phyloP scores from a whole-genome alignment of 495 filamentous ascomycete species.

The Glarea lozoyensis region DNA sequence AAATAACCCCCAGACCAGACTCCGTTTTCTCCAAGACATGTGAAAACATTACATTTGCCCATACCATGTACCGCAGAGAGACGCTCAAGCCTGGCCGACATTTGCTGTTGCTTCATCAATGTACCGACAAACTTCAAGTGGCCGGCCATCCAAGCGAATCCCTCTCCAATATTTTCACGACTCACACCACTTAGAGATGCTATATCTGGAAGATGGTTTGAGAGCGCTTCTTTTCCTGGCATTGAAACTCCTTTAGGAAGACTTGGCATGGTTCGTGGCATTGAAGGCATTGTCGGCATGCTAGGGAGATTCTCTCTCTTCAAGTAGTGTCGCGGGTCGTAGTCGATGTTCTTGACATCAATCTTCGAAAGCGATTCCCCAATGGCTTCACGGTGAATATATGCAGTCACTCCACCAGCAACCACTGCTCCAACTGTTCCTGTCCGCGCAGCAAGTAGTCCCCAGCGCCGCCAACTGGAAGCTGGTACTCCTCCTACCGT shows the following conservation, averaged over 20 bases:
- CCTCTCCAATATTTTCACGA: conserved; percentile 28
- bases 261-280: conserved; percentile 4
- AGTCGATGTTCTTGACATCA: neutral
- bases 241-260: too few species aligned
- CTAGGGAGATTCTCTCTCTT: neutral
- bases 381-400: conserved; percentile 69
- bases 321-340: neutral
- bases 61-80: conserved; percentile 12
- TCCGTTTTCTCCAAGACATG: conserved; percentile 39
- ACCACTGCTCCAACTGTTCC: conserved; percentile 72
- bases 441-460: conserved; percentile 71
- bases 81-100: conserved; percentile 45
- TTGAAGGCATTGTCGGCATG: neutral
- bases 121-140: conserved; percentile 92
- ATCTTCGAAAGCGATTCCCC: conserved; percentile 16
- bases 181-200: conserved; percentile 14
- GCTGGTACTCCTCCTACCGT: neutral
- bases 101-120: conserved; percentile 65
- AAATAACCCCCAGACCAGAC: conserved; percentile 45
- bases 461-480: conserved; percentile 51
- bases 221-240: too few species aligned
- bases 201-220: too few species aligned
- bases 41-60: conserved; percentile 26
- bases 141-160: conserved; percentile 60
- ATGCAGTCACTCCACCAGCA: conserved; percentile 78